Base-by-base conservation (phyloP, 2,329 filamentous ascomycete species). In the Lecanicillium sp. region DNA sequence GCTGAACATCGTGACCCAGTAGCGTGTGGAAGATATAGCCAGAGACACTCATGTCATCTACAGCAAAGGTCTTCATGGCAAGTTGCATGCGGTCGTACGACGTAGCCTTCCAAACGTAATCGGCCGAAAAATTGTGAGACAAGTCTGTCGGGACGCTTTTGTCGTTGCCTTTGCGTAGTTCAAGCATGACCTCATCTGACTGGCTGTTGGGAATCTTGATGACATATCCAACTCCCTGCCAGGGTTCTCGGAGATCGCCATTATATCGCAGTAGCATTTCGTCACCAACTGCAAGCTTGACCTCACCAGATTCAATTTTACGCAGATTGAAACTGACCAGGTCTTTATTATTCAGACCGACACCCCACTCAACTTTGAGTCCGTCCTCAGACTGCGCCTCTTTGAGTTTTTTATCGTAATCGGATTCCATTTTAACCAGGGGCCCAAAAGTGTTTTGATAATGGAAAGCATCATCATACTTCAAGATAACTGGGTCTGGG, bases 131-230 rank as follows among this genome's bases (percentile, higher is more conserved):
- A 61, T 95, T 95, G 64, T 94, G 87, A 1, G 90, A 95, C 61
- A 90, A 92, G 54, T 98, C 90, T 1, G 87, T 95, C 1, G 92
- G 92, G 1, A 96, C 86, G 19, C 84, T 86, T 63, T 96, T 96
- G 66, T 96, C 89, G 57, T 94, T 94, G 45, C 87, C 89, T 53
- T 92, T 87, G 49, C 92, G 85, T 56, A 98, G 67, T 60, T 98
- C 92, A 47, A 98, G 83, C 9, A 85, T 94, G 37, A 98, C 92
- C 59, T 98, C 90, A 54, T 98, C 92, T 12, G 89, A 95, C 66
- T 95, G 88, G 63, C 96, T 96, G 71, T 98, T 96, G 16, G 92
- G 94, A 43, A 98, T 96, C 67, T 98, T 98, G 67, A 96, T 89
- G 44, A 98, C 92, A 61, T 98, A 98, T 47, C 92, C 92, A 25